These are phyloP conservation scores for Pichia deserticola DNA, from an alignment of 805 yeast genomes.

Conservation along the genomic window DNA sequence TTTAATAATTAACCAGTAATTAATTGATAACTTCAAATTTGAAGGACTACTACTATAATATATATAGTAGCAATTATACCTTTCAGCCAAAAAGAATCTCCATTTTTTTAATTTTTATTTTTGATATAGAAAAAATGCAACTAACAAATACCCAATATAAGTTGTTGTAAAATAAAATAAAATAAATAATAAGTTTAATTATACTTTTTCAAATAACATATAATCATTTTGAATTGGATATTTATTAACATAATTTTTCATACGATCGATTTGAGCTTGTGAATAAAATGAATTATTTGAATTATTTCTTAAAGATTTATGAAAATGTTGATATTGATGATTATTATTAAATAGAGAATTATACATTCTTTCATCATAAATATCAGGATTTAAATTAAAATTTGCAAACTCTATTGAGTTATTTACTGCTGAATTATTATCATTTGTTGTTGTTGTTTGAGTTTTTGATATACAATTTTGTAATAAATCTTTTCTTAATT, in stretches of 20 bases:
- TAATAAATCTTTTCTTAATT: not conserved
- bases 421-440: not conserved
- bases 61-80: no score
- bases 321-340: not conserved
- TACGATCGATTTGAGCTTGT: slow-evolving; percentile 21
- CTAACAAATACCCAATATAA: no score
- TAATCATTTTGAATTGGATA: not conserved
- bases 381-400: not conserved
- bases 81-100: no score
- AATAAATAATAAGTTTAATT: no score
- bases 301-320: no score
- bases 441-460: not conserved
- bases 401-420: not conserved
- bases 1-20: no score
- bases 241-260: slow-evolving; percentile 9
- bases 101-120: no score
- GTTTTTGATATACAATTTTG: not conserved
- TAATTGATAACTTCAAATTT: no score
- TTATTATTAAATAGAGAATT: not conserved
- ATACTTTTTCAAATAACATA: no score
- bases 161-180: no score
- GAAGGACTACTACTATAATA: no score
- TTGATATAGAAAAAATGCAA: no score
- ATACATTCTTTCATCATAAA: not conserved
- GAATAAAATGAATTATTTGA: slow-evolving; percentile 5